Percentiles rank a stretch among this genome's conserved stretches.
Conservation (phyloP, 2,329 filamentous ascomycete species). For the Phialophora expanda region DNA sequence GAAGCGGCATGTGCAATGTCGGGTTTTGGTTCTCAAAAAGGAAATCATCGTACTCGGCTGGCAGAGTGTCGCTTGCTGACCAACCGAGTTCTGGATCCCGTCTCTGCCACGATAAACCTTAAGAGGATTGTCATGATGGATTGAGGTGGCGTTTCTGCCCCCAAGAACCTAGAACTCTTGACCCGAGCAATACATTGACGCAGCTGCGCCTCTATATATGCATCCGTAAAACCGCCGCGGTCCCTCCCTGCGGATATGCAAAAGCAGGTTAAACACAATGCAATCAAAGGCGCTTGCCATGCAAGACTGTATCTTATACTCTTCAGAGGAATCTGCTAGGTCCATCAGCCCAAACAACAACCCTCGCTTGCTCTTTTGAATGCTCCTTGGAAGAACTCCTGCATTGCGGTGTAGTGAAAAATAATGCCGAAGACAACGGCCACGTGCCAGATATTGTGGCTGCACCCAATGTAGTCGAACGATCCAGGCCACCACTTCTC, state of each 20-base stretch:
- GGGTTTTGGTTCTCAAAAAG: slow-evolving; percentile 2
- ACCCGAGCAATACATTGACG: background rate
- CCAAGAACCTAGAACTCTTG: background rate
- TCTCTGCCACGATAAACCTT: background rate
- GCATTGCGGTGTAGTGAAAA: slow-evolving; percentile 97
- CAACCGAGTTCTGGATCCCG: background rate
- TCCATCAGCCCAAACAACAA: slow-evolving; percentile 30
- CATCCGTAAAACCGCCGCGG: background rate
- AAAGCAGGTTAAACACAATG: background rate
- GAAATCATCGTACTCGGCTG: slow-evolving; percentile 17
- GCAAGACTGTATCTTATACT: background rate
- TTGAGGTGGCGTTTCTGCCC: background rate
- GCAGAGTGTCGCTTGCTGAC: background rate
- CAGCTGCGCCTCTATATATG: slow-evolving; percentile 8
- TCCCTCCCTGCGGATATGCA: background rate
- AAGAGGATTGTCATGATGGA: background rate
- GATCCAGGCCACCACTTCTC: slow-evolving; percentile 90
- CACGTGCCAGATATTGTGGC: slow-evolving; percentile 97
- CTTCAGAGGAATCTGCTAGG: background rate
- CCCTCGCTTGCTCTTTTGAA: slow-evolving; percentile 66
- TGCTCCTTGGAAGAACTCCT: slow-evolving; percentile 83
- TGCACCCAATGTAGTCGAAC: slow-evolving; percentile 94
- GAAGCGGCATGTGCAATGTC: background rate
- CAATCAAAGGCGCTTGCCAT: slow-evolving; percentile 1
- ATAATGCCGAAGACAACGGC: slow-evolving; percentile 93